phyloP scores from a whole-genome alignment of 352 stramenopile species.

The Phytopythium ostracodes region DNA sequence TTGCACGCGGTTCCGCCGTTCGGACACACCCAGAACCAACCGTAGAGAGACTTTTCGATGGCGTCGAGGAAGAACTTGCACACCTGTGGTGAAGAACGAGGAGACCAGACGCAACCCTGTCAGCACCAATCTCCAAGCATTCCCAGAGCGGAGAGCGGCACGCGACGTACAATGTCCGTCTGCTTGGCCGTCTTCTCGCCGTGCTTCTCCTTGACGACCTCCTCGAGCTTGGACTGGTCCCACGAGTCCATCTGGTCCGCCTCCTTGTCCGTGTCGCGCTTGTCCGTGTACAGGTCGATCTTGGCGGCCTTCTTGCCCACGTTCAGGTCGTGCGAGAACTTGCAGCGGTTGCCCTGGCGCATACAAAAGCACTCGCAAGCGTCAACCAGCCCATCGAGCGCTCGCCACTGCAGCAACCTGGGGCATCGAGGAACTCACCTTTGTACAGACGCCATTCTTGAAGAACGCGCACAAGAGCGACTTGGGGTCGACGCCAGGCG shows the following conservation, averaged over 20 bases:
- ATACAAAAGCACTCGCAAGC: conserved; percentile 2
- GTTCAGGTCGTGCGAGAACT: conserved; percentile 89
- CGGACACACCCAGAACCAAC: conserved; percentile 90
- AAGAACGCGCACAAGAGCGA: conserved; percentile 88
- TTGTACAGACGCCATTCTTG: conserved; percentile 85
- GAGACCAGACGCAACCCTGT: background rate
- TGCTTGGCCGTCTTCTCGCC: conserved; percentile 76
- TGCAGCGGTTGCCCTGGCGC: conserved; percentile 73
- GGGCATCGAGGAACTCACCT: conserved; percentile 25
- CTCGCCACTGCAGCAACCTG: too few relatives aligned
- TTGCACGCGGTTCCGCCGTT: conserved; percentile 80
- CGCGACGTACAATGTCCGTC: conserved; percentile 71
- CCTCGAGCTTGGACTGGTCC: conserved; percentile 87
- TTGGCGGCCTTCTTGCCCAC: conserved; percentile 85
- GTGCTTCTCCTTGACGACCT: conserved; percentile 83
- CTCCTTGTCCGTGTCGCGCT: conserved; percentile 62
- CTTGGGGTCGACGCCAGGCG: conserved; percentile 86
- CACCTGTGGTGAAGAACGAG: conserved; percentile 17
- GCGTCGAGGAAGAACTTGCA: conserved; percentile 90
- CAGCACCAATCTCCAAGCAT: background rate
- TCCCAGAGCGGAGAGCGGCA: background rate
- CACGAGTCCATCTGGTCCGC: conserved; percentile 82
- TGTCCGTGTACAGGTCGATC: conserved; percentile 88
- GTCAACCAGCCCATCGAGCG: conserved; percentile 2
- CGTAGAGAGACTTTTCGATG: conserved; percentile 88